A percentile compares a stretch with the other conserved stretches of the same genome.
Evolutionary conservation across 2,329 filamentous ascomycete species (phyloP).

Genomic region (Monilinia fructicola): DNA sequence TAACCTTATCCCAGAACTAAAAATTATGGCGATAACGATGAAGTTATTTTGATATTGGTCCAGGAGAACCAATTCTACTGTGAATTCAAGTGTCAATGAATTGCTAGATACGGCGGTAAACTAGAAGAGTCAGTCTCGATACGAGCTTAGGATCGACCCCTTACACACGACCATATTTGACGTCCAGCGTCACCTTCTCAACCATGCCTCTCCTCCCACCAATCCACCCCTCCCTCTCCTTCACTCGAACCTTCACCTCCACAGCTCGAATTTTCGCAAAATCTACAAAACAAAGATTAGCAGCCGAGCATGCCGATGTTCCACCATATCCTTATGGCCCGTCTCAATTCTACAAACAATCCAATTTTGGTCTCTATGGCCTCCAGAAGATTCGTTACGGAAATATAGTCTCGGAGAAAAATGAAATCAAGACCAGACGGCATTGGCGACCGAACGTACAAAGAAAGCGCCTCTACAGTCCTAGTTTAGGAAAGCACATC

Average conservation of each 20-base stretch:
- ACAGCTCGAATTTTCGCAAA: constrained; percentile 39
- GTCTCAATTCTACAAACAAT: constrained; percentile 73
- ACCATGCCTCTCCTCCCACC: constrained; percentile 34
- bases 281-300: constrained; percentile 42
- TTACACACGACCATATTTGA: neutral
- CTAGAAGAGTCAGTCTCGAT: neutral
- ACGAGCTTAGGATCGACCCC: neutral
- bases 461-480: constrained; percentile 65
- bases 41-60: constrained; percentile 3
- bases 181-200: constrained; percentile 5
- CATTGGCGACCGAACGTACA: constrained; percentile 70
- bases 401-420: constrained; percentile 69
- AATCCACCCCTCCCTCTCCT: constrained; percentile 34
- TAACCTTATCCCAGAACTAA: neutral
- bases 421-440: constrained; percentile 69
- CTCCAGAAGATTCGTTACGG: constrained; percentile 70
- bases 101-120: neutral
- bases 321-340: constrained; percentile 73
- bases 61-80: neutral
- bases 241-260: constrained; percentile 40
- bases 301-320: constrained; percentile 40
- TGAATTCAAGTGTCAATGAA: constrained; percentile 4
- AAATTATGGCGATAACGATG: constrained; percentile 12
- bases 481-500: constrained; percentile 60
- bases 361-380: constrained; percentile 73